Evolutionary conservation across 108 stramenopile species (phyloP).

Genomic region (Epithemia pelagica): DNA sequence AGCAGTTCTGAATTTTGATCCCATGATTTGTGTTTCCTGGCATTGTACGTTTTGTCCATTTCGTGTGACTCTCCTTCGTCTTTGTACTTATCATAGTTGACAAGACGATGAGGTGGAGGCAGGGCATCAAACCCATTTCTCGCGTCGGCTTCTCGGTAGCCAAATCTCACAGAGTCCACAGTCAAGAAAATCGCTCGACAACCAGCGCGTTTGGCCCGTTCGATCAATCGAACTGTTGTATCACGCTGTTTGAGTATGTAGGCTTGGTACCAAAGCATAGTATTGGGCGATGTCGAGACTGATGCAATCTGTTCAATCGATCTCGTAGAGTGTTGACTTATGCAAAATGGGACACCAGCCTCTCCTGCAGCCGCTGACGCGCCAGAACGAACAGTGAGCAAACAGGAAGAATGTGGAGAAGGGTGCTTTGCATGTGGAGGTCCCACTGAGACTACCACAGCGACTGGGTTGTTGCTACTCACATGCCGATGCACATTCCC

Average conservation of each 20-base stretch:
- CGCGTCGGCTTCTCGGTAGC: conserved; percentile 78
- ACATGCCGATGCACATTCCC: conserved; percentile 70
- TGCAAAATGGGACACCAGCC: conserved; percentile 49
- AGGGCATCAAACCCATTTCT: conserved; percentile 70
- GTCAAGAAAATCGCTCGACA: conserved; percentile 73
- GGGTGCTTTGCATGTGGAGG: background rate
- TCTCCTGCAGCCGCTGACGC: conserved; percentile 2
- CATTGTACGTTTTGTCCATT: conserved; percentile 49
- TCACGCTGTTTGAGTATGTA: conserved; percentile 74
- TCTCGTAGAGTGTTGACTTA: conserved; percentile 71
- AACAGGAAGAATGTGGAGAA: background rate
- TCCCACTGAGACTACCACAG: background rate
- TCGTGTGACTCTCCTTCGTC: conserved; percentile 1
- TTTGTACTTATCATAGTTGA: conserved; percentile 56
- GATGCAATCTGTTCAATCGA: conserved; percentile 66
- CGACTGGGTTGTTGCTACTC: conserved; percentile 20
- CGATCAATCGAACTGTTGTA: conserved; percentile 45
- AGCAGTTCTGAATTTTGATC: conserved; percentile 80
- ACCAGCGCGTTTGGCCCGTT: conserved; percentile 55
- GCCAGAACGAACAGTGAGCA: background rate
- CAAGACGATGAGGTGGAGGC: conserved; percentile 63
- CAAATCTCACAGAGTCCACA: conserved; percentile 81
- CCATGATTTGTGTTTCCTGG: conserved; percentile 57
- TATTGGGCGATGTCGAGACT: conserved; percentile 21
- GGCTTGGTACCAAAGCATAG: conserved; percentile 54